Base-by-base conservation (phyloP, 345 rosid genomes). In the Iberis pinnata region DNA sequence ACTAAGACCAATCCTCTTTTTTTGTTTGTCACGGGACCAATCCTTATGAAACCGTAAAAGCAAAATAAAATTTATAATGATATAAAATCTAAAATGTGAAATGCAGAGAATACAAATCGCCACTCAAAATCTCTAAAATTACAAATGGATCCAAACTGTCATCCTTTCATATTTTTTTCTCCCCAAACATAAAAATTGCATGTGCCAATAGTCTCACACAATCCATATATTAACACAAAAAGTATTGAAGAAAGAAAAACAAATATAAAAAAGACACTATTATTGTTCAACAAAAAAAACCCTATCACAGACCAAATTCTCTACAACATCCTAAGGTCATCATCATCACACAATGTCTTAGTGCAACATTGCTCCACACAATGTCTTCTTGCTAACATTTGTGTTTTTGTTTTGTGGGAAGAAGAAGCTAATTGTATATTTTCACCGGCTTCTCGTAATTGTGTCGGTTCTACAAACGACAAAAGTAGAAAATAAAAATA, bases 371-470 rank as follows among this genome's bases (percentile, higher is more conserved):
- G n/a, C n/a, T n/a, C n/a, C n/a, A n/a, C n/a, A n/a, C n/a, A n/a
- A n/a, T n/a, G n/a, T n/a, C n/a, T n/a, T n/a, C n/a, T n/a, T n/a
- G n/a, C n/a, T n/a, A n/a, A n/a, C 45, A 9, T 17, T 60, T 8
- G 42, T 27, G 32, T 18, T 43, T 42, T n/a, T 35, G 58, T 43
- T 31, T 12, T 42, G 25, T 22, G 4, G 4, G 25, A 22, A n/a
- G n/a, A n/a, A n/a, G n/a, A n/a, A n/a, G 29, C 54, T 66, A 66
- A 45, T 66, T 66, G 65, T 58, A 66, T 58, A 66, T 66, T 66
- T 59, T 66, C 55, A 66, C 70, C 17, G 70, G 70, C 70, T 59
- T 66, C 56, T 66, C 70, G 22, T 66, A 66, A 19, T 65, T 22
- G 7, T 66, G 70, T 14, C 70, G 70, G 35, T 66, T 66, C 70